phyloP scores from a whole-genome alignment of 1,139 yeast species.

The Petasospora fabianii region DNA sequence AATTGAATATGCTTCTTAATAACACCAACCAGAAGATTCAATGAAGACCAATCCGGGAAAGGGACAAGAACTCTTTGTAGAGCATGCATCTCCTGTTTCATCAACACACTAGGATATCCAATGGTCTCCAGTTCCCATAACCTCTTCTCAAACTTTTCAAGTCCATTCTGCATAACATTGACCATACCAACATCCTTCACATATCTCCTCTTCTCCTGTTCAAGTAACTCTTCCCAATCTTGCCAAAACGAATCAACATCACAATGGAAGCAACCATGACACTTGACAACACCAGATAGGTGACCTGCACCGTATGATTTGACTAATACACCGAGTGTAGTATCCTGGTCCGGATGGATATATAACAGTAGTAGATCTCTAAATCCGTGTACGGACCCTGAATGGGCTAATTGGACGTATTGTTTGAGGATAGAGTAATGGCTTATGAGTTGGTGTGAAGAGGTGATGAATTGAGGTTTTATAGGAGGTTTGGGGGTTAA shows the following conservation, averaged over 20 bases:
- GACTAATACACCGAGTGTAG: constrained; percentile 1
- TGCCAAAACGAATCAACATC: constrained; percentile 3
- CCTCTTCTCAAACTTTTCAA: constrained; percentile 1
- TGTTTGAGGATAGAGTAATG: constrained; percentile 6
- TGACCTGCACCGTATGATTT: constrained; percentile 9
- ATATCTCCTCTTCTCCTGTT: background rate
- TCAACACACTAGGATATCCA: background rate
- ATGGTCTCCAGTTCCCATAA: background rate
- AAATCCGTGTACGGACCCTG: constrained; percentile 4
- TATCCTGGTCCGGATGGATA: constrained; percentile 7
- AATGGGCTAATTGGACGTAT: constrained; percentile 5
- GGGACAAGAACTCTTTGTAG: background rate
- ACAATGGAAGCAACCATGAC: constrained; percentile 11
- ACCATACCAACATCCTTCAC: background rate
- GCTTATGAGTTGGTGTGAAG: constrained; percentile 3
- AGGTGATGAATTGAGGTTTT: constrained; percentile 1
- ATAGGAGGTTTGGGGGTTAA: background rate
- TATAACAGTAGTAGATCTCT: constrained; percentile 4
- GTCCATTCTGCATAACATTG: background rate
- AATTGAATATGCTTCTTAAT: background rate
- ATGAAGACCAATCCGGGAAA: constrained; percentile 1
- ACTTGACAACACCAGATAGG: background rate
- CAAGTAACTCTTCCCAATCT: constrained; percentile 4
- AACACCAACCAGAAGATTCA: constrained; percentile 1
- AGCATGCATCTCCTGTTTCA: background rate